Evolutionary conservation across 2,329 filamentous ascomycete genomes (phyloP), one percentile per base, ranked within the genome.

Genomic region (Cercospora sp.): DNA sequence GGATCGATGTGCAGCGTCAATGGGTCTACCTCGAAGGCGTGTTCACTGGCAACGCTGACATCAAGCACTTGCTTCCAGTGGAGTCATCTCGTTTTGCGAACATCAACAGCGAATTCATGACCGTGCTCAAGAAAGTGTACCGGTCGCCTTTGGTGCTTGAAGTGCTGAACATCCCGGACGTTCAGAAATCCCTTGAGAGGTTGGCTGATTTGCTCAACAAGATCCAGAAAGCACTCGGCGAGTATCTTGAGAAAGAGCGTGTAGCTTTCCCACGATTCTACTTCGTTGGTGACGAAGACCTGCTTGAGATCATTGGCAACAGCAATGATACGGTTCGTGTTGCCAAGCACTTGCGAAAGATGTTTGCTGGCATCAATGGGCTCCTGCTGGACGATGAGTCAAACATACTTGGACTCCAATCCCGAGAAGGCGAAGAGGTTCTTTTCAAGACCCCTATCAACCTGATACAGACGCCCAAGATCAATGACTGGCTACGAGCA

Each of bases 1-100:
- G 96, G 96, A 99, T 99, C 75, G 96, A 99, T 81, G 96, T 99
- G n/a, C 95, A 99, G 80, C 91, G 96, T 69, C 95, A 99, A 82
- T 99, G 95, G 95, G 95, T 99, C 7, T 99, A 99, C 79, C 88
- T 99, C 5, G 96, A 99, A 81, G 95, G 95, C 73, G 95, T 99
- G 36, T 99, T 99, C 78, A 97, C 94, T 1, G 95, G 95, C 68
- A 99, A 99, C 77, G 94, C 93, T 45, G 95, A 99, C 77, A 99
- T 99, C 84, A 99, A 98, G 82, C 94, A 98, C 79, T 85, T 99
- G 62, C 87, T 99, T 23, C 96, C 96, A 4, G 94, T 97, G 71
- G 95, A 99, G 79, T 97, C 95, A 0, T 94, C 93, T 10, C 90
- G 95, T 67, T 99, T 99, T 83, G 93, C 97, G 77, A 99, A 98